Percentiles rank a stretch among this genome's conserved stretches.
These are phyloP conservation scores for Trametes sanguinea DNA, from an alignment of 768 basidiomycete species.

Conservation along the genomic window DNA sequence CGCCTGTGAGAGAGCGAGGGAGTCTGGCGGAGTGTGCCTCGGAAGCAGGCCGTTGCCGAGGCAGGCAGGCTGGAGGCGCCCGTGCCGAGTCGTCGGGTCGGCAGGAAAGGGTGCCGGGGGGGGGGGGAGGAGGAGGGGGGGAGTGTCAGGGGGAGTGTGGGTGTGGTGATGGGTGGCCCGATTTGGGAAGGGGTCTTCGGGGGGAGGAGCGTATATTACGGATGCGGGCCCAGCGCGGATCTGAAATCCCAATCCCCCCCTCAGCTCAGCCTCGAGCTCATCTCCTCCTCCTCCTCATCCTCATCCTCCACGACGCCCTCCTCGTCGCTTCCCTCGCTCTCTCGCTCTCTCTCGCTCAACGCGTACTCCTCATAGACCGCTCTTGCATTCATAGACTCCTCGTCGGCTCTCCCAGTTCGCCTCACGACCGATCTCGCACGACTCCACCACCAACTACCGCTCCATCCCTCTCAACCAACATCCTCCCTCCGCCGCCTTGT, in stretches of 20 bases:
- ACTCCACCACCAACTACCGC: neutral
- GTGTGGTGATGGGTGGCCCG: conserved; percentile 2
- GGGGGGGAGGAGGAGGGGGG: neutral
- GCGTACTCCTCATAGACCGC: conserved; percentile 4
- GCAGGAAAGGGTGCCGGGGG: neutral
- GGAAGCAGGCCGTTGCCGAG: conserved; percentile 12
- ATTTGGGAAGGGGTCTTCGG: conserved; percentile 10
- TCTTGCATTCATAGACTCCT: neutral
- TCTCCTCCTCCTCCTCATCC: conserved; percentile 11
- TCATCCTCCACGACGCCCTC: conserved; percentile 1
- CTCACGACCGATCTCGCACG: conserved; percentile 8
- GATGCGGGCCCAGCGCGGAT: conserved; percentile 16
- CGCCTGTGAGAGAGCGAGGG: neutral
- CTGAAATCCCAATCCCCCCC: conserved; percentile 13
- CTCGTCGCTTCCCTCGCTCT: neutral
- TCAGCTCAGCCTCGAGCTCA: neutral
- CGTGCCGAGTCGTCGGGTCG: conserved; percentile 3
- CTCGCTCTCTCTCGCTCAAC: neutral
- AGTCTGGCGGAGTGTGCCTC: neutral
- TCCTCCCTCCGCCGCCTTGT: neutral
- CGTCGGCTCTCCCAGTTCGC: neutral
- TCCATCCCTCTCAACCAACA: conserved; percentile 2
- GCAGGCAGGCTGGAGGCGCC: neutral
- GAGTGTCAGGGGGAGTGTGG: conserved; percentile 6
- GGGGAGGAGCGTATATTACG: conserved; percentile 22